A percentile compares a stretch with the other conserved stretches of the same genome.
Evolutionary conservation across 2,329 filamentous ascomycete species (phyloP).

Genomic region (Microsporum audouinii): DNA sequence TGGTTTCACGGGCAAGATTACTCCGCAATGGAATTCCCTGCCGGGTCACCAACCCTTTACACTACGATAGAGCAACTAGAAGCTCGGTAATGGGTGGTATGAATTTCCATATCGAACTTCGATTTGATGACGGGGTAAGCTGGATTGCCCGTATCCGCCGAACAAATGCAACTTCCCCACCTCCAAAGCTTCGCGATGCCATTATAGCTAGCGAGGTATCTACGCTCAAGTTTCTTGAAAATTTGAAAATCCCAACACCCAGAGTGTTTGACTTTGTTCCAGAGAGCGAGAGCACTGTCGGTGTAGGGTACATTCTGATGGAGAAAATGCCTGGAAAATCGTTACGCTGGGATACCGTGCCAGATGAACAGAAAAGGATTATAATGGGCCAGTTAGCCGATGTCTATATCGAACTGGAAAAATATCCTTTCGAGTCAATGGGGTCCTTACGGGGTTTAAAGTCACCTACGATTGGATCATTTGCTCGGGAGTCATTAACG

Average conservation of each 20-base stretch:
- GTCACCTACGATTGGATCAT: constrained; percentile 15
- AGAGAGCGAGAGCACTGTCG: constrained; percentile 21
- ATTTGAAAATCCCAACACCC: constrained; percentile 27
- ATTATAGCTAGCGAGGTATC: constrained; percentile 31
- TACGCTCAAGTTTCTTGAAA: constrained; percentile 31
- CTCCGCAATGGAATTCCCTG: constrained; percentile 29
- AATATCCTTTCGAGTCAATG: constrained; percentile 27
- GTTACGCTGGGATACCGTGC: constrained; percentile 24
- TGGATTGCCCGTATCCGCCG: constrained; percentile 37
- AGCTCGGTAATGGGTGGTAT: constrained; percentile 36
- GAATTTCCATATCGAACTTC: constrained; percentile 36
- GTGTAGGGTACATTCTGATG: constrained; percentile 32
- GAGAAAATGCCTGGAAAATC: constrained; percentile 31
- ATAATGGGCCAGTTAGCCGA: constrained; percentile 32
- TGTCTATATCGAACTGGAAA: constrained; percentile 31
- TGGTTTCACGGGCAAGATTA: constrained; percentile 27
- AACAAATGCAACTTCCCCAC: constrained; percentile 24
- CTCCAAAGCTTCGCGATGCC: constrained; percentile 14
- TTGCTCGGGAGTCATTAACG: constrained; percentile 2
- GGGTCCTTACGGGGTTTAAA: constrained; percentile 24
- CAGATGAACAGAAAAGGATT: constrained; percentile 24
- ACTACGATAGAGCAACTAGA: constrained; percentile 27
- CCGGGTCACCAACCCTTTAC: constrained; percentile 19
- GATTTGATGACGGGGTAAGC: constrained; percentile 33
- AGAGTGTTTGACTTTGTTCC: constrained; percentile 27